Conservation (phyloP, 2,329 filamentous ascomycete genomes). For the Xylogone sp. region DNA sequence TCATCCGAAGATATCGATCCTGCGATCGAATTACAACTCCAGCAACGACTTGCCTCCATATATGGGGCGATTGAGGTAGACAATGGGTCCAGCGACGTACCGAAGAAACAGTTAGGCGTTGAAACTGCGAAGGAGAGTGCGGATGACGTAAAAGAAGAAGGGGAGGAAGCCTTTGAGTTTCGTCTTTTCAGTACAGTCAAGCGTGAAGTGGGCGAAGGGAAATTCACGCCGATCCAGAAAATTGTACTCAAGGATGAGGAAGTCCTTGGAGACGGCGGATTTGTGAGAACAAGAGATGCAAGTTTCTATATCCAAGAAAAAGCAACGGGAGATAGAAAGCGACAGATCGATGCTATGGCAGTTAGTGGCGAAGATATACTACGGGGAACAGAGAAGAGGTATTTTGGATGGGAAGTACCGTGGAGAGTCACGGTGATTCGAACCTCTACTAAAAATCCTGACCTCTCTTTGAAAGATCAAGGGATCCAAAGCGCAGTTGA, state of each 20-base stretch:
- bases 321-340: constrained; percentile 32
- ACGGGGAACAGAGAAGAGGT: constrained; percentile 36
- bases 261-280: constrained; percentile 34
- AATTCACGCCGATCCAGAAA: constrained; percentile 35
- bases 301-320: constrained; percentile 46
- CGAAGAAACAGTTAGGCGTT: constrained; percentile 7
- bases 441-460: background rate
- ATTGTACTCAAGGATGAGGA: constrained; percentile 45
- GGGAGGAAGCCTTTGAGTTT: constrained; percentile 45
- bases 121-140: too few relatives aligned
- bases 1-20: constrained; percentile 30
- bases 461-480: constrained; percentile 12
- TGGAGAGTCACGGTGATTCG: constrained; percentile 51
- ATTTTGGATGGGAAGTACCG: constrained; percentile 57
- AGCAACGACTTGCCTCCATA: constrained; percentile 17
- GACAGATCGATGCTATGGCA: constrained; percentile 42
- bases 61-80: constrained; percentile 14
- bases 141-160: constrained; percentile 23
- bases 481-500: background rate
- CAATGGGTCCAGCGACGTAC: background rate
- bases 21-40: constrained; percentile 11
- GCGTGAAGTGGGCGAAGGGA: background rate
- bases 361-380: constrained; percentile 50
- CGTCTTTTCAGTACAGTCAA: constrained; percentile 45
- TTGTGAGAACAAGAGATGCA: constrained; percentile 38